Evolutionary conservation across 495 filamentous ascomycete genomes (phyloP).

Genomic region (Hypoxylon trugodes): DNA sequence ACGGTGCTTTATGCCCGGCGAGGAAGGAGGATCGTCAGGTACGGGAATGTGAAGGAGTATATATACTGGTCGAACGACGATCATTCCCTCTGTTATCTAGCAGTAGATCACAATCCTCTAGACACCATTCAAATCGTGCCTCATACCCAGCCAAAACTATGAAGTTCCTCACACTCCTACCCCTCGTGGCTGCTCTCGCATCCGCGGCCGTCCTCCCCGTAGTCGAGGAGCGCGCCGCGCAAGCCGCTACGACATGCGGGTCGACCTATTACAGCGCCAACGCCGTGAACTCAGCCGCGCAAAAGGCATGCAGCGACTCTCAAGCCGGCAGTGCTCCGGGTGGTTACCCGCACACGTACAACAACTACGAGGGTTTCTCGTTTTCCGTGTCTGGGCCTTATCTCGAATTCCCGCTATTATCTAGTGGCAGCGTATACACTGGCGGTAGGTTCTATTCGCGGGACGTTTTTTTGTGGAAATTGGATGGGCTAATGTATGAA

Average conservation of each 20-base stretch:
- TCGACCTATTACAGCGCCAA: slow-evolving; percentile 56
- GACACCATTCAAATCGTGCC: neutral
- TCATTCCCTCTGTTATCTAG: neutral
- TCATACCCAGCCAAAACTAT: slow-evolving; percentile 23
- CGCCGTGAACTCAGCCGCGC: slow-evolving; percentile 45
- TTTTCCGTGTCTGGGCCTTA: slow-evolving; percentile 66
- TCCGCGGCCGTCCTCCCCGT: slow-evolving; percentile 27
- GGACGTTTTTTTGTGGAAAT: neutral
- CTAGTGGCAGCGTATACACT: slow-evolving; percentile 57
- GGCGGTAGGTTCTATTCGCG: slow-evolving; percentile 59
- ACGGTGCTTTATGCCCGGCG: slow-evolving; percentile 28
- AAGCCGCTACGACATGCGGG: slow-evolving; percentile 53
- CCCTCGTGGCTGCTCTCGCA: slow-evolving; percentile 36
- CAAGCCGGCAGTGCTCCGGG: slow-evolving; percentile 50
- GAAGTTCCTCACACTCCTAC: slow-evolving; percentile 30
- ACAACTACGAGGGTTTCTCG: slow-evolving; percentile 72
- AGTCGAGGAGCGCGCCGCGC: slow-evolving; percentile 35
- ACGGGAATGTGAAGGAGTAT: neutral
- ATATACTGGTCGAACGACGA: slow-evolving; percentile 8
- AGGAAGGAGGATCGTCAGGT: slow-evolving; percentile 39
- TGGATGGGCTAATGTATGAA: neutral
- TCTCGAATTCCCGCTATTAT: slow-evolving; percentile 70
- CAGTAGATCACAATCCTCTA: neutral
- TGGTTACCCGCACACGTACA: slow-evolving; percentile 68
- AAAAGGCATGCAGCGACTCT: slow-evolving; percentile 50